A percentile compares a stretch with the other conserved stretches of the same genome.
phyloP scores from a whole-genome alignment of 169 alveolate genomes.

The Plasmodium inui region DNA sequence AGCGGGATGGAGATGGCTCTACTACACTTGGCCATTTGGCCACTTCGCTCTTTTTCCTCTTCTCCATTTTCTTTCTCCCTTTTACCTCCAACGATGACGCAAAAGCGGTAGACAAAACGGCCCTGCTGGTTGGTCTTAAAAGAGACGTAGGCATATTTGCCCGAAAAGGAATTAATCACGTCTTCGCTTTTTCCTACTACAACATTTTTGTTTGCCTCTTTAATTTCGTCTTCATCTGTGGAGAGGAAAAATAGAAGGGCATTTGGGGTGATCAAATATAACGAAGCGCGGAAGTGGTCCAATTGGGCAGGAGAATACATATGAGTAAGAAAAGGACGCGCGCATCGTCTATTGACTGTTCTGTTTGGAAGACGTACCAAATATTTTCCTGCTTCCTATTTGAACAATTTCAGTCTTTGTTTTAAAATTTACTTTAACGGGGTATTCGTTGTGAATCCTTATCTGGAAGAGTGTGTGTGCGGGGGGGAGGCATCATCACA shows the following conservation, averaged over 20 bases:
- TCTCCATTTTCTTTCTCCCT: not conserved
- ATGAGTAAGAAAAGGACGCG: not conserved
- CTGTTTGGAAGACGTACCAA: conserved; percentile 26
- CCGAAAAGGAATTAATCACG: conserved; percentile 51
- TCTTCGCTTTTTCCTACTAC: conserved; percentile 33
- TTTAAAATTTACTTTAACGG: conserved; percentile 51
- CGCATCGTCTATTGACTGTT: not conserved
- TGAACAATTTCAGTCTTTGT: conserved; percentile 57
- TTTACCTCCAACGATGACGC: conserved; percentile 67
- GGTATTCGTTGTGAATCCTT: conserved; percentile 57
- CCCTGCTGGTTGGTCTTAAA: conserved; percentile 48
- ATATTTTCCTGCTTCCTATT: conserved; percentile 30
- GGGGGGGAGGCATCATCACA: not conserved
- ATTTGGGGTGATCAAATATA: not conserved
- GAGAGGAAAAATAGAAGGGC: not conserved
- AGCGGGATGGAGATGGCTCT: not conserved
- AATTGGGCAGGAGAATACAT: not conserved
- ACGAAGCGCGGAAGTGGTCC: not conserved
- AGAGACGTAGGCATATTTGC: conserved; percentile 45
- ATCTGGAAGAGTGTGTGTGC: conserved; percentile 16
- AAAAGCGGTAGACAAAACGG: conserved; percentile 52
- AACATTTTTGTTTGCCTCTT: conserved; percentile 52
- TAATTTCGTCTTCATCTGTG: conserved; percentile 59
- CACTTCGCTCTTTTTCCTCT: not conserved
- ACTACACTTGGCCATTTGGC: not conserved